Base-by-base conservation (phyloP, 352 stramenopile species). In the Phytophthora uliginosa region DNA sequence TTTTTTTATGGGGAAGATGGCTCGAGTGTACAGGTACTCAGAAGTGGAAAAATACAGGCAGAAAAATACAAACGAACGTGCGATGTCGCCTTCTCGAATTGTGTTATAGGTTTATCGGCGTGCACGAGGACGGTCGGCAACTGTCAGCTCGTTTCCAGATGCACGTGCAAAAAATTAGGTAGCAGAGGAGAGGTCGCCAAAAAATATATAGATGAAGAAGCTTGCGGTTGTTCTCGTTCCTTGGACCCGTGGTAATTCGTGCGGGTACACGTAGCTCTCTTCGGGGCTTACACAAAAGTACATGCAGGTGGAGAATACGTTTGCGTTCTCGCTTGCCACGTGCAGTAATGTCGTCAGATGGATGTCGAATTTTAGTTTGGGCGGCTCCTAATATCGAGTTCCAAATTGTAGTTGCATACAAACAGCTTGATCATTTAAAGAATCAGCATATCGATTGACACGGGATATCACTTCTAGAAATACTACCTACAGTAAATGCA, bases 401-500 rank as follows among this genome's bases (percentile, higher is more conserved):
- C 17, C 59, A 53, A 31, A 28, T 57, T 63, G 28, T 51, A 24
- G n/a, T 28, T 63, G 18, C 28, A 59, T 73, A 69, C 51, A 63
- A 69, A 68, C 0, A 0, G 13, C 7, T 56, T 22, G 31, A 54
- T 8, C 40, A n/a, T 42, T 33, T 3, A 4, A 12, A 45, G 1
- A 5, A 13, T 17, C 2, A 0, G 1, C 4, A 12, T 17, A 68
- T 73, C 59, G 58, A 2, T 34, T 69, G 17, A 33, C 28, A 38
- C 65, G 13, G 51, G 66, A 28, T 69, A 73, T 73, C 8, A 40
- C 18, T 18, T 73, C 61, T 69, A 57, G 52, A 8, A 66, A 28
- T 5, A 18, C 55, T 2, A 52, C 3, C 0, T 26, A 52, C 20
- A 26, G 20, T 52, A 18, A 7, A n/a, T 48, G n/a, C 40, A 48